Base-by-base conservation (phyloP, 176 grass and related monocot genomes). In the Aegilops sharonensis region DNA sequence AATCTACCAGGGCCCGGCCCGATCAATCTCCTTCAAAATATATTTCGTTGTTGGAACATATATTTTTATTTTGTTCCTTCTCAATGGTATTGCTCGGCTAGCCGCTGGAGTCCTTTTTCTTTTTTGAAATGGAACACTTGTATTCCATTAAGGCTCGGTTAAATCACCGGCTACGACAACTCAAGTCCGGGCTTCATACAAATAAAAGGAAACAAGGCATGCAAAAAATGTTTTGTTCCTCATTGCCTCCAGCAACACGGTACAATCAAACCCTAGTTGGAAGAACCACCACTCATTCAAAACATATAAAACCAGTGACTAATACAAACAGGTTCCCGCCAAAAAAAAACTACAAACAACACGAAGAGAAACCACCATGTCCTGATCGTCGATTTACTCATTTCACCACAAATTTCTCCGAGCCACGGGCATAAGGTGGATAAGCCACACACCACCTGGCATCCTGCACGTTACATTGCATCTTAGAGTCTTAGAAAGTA, bases 221-320 rank as follows among this genome's bases (percentile, higher is more conserved):
- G 48, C 21, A 70, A 59, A 21, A 62, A 47, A 83, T 45, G 12
- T 17, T 60, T 23, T 14, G 1, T 27, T 47, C 14, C 30, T 62
- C 20, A 63, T 50, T 39, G 37, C 18, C 12, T 23, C 39, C 47
- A 42, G 52, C 8, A 76, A 70, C 48, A 81, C 80, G 5, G 60
- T 76, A 68, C 62, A 85, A 62, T 70, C 21, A 71, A 82, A 80
- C 61, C 48, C 35, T 74, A 48, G 5, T 70, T 42, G 25, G 21
- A 80, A 80, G 11, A 50, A 64, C 78, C 14, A 78, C 63, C 59
- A 68, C 61, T 45, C 32, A 88, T 59, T 59, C 18, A 88, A 27
- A 85, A 76, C 42, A 11, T 37, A 80, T 50, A 77, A 17, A 81
- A 54, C 61, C 48, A 81, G 32, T n/a, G 76, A 83, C 50, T 25